A percentile compares a stretch with the other conserved stretches of the same genome.
Conservation (phyloP, 768 basidiomycete genomes). For the Psilocybe subaeruginosa region DNA sequence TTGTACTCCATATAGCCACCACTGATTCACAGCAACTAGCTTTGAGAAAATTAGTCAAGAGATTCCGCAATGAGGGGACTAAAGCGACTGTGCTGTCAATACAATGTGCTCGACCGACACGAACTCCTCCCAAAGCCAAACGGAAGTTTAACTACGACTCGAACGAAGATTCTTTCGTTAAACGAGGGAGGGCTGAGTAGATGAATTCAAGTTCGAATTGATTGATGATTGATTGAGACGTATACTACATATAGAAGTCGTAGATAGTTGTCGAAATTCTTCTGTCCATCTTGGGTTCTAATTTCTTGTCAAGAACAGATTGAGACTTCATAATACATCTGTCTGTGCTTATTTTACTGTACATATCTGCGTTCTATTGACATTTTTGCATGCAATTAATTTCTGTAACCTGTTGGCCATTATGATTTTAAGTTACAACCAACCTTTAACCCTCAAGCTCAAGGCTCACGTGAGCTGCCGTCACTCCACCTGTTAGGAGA, state of each 20-base stretch:
- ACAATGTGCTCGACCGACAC: slow-evolving; percentile 35
- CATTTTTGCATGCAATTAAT: not conserved
- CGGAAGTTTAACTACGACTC: slow-evolving; percentile 36
- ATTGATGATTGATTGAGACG: too few species aligned
- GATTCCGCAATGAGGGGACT: slow-evolving; percentile 34
- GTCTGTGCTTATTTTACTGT: slow-evolving; percentile 3
- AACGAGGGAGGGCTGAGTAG: slow-evolving; percentile 20
- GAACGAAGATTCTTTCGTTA: slow-evolving; percentile 27
- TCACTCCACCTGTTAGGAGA: slow-evolving; percentile 13
- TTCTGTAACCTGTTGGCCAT: not conserved
- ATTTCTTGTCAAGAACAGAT: not conserved
- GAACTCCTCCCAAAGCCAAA: slow-evolving; percentile 30
- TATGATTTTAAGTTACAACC: too few species aligned
- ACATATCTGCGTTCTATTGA: slow-evolving; percentile 5
- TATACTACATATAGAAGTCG: too few species aligned
- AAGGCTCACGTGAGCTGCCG: slow-evolving; percentile 12
- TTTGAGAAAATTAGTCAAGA: slow-evolving; percentile 39
- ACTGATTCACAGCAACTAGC: slow-evolving; percentile 21
- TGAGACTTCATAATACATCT: not conserved
- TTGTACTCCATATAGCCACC: too few species aligned
- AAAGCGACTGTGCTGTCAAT: slow-evolving; percentile 19
- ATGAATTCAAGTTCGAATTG: not conserved
- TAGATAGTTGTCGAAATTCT: not conserved
- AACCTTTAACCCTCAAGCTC: too few species aligned
- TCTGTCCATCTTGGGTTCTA: not conserved